Percentiles rank a stretch among this genome's conserved stretches.
phyloP scores from a whole-genome alignment of 1,284 basidiomycete species.

The Papiliotrema fonsecae region DNA sequence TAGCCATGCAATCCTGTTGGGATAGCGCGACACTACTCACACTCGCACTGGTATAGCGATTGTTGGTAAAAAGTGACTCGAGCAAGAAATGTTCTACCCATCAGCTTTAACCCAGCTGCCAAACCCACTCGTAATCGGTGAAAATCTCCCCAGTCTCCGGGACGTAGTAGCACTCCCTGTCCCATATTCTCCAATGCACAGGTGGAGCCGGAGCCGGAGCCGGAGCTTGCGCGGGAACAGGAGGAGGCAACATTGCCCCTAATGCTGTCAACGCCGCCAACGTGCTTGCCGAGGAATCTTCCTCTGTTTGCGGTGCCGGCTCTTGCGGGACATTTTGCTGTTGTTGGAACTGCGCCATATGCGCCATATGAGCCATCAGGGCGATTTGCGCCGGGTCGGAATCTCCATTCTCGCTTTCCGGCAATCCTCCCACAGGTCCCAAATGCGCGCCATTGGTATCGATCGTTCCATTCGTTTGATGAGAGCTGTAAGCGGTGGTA shows the following conservation, averaged over 20 bases:
- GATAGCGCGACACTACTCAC: conserved; percentile 15
- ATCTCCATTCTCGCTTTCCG: not conserved
- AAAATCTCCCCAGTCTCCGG: conserved; percentile 92
- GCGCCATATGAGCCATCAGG: not conserved
- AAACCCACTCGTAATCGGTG: conserved; percentile 78
- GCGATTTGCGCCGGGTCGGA: not conserved
- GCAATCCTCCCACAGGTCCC: not conserved
- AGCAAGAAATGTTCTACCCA: conserved; percentile 71
- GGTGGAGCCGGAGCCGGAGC: conserved; percentile 2
- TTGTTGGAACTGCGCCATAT: too few species aligned
- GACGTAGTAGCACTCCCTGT: conserved; percentile 80
- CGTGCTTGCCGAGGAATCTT: not conserved
- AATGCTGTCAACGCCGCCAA: too few species aligned
- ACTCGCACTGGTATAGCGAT: conserved; percentile 53
- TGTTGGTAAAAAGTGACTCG: conserved; percentile 90
- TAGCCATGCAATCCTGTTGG: too few species aligned
- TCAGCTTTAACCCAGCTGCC: conserved; percentile 54
- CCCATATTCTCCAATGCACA: conserved; percentile 33
- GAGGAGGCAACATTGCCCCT: too few species aligned
- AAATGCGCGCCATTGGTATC: not conserved
- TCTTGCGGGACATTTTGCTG: not conserved
- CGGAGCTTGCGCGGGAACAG: not conserved
- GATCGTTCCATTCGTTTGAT: not conserved
- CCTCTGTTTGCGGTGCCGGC: not conserved
- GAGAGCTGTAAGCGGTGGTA: not conserved